A percentile compares a stretch with the other conserved stretches of the same genome.
These are phyloP conservation scores for Candida pini DNA, from an alignment of 805 yeast species.

Conservation along the genomic window DNA sequence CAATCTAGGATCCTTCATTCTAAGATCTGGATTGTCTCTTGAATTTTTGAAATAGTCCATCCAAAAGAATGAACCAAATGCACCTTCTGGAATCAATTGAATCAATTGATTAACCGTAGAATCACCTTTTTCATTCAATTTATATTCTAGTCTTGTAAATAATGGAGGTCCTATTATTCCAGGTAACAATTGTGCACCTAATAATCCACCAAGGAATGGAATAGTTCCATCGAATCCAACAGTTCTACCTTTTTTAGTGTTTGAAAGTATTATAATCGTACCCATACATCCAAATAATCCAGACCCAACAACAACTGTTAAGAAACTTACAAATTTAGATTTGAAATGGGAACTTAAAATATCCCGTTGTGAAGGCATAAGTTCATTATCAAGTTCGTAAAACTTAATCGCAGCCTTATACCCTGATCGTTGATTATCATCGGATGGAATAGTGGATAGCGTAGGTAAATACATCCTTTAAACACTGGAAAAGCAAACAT, in stretches of 20 bases:
- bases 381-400: background rate
- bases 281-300: background rate
- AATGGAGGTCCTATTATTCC: background rate
- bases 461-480: too few relatives aligned
- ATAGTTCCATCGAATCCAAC: background rate
- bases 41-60: conserved; percentile 48
- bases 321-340: background rate
- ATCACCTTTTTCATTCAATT: conserved; percentile 13
- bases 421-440: too few relatives aligned
- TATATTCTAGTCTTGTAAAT: background rate
- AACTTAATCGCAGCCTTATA: background rate
- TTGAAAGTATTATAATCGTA: background rate
- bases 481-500: too few relatives aligned
- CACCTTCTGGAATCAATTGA: conserved; percentile 22
- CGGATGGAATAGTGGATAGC: too few relatives aligned
- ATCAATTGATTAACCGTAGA: conserved; percentile 18
- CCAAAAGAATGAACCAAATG: conserved; percentile 32
- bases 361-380: background rate
- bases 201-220: background rate
- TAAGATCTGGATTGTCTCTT: conserved; percentile 42
- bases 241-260: too few relatives aligned
- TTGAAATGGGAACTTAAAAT: background rate
- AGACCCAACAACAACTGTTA: background rate
- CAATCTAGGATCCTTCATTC: conserved; percentile 50
- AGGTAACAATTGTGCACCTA: background rate